Conservation (phyloP, 768 basidiomycete species). For the Hygrocybe coccinea region DNA sequence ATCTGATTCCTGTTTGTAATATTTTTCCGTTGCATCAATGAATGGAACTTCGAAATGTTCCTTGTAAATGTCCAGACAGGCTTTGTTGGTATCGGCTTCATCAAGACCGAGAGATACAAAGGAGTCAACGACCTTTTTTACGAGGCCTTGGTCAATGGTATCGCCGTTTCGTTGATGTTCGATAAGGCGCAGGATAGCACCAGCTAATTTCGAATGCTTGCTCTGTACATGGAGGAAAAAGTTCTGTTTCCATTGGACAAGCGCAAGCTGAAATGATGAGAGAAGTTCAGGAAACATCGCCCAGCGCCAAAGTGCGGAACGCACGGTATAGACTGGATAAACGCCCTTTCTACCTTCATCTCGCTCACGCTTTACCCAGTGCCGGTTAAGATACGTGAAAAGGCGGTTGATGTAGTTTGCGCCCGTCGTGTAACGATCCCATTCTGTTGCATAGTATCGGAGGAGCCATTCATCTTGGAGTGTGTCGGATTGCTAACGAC, state of each 20-base stretch:
- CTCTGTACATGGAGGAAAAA: slow-evolving; percentile 86
- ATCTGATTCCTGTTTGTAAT: slow-evolving; percentile 89
- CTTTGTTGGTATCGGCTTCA: slow-evolving; percentile 85
- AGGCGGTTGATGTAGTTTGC: slow-evolving; percentile 96
- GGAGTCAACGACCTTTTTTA: slow-evolving; percentile 93
- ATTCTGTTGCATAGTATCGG: slow-evolving; percentile 86
- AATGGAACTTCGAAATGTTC: slow-evolving; percentile 88
- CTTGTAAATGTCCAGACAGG: slow-evolving; percentile 89
- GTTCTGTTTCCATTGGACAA: slow-evolving; percentile 93
- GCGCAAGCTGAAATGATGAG: slow-evolving; percentile 58
- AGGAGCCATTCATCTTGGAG: slow-evolving; percentile 85
- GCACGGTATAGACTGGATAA: slow-evolving; percentile 92
- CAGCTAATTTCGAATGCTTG: slow-evolving; percentile 76
- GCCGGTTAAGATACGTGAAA: slow-evolving; percentile 96
- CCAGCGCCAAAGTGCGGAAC: slow-evolving; percentile 19
- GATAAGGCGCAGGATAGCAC: slow-evolving; percentile 83
- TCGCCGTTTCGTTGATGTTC: slow-evolving; percentile 94
- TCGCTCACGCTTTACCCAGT: slow-evolving; percentile 98
- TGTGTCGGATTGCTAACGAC: slow-evolving; percentile 62
- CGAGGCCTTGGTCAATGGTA: slow-evolving; percentile 83
- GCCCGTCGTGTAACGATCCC: slow-evolving; percentile 95
- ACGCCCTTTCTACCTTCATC: slow-evolving; percentile 95
- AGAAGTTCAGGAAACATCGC: slow-evolving; percentile 6
- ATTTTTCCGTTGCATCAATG: slow-evolving; percentile 81
- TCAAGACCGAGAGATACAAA: slow-evolving; percentile 94